phyloP scores from a whole-genome alignment of 2,329 filamentous ascomycete species.

The Colletotrichum sp. region DNA sequence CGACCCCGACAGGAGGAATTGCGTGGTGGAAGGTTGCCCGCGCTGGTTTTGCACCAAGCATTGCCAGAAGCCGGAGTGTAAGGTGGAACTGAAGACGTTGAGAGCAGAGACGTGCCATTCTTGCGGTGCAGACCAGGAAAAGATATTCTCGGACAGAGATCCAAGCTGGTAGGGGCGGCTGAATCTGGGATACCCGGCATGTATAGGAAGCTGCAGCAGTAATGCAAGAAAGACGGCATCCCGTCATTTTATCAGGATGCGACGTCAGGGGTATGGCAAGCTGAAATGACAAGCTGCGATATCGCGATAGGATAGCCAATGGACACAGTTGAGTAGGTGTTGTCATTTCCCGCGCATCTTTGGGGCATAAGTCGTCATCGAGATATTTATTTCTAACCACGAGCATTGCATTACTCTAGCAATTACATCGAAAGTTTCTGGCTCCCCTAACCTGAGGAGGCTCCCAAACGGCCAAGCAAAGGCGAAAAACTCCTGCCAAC shows the following conservation, averaged over 20 bases:
- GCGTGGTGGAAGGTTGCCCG: background rate
- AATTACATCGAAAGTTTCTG: background rate
- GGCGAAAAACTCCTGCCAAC: background rate
- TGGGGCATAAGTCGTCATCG: background rate
- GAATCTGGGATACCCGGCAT: background rate
- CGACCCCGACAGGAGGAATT: background rate
- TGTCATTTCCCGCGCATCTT: background rate
- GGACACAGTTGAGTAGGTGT: background rate
- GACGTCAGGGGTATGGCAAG: background rate
- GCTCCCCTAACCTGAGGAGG: background rate
- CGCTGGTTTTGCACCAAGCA: slow-evolving; percentile 5
- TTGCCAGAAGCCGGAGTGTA: background rate
- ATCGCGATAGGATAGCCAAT: background rate
- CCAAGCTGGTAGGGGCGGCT: background rate
- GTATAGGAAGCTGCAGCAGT: background rate
- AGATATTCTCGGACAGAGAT: background rate
- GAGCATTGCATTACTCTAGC: background rate
- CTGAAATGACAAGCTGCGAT: background rate
- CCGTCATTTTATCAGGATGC: background rate
- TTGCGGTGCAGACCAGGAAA: background rate
- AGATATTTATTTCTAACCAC: background rate
- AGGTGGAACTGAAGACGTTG: background rate
- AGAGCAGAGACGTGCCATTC: background rate
- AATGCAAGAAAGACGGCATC: background rate
- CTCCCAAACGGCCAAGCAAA: background rate